phyloP scores from a whole-genome alignment of 31 red algal species.

The Odonthalia washingtoniensis region DNA sequence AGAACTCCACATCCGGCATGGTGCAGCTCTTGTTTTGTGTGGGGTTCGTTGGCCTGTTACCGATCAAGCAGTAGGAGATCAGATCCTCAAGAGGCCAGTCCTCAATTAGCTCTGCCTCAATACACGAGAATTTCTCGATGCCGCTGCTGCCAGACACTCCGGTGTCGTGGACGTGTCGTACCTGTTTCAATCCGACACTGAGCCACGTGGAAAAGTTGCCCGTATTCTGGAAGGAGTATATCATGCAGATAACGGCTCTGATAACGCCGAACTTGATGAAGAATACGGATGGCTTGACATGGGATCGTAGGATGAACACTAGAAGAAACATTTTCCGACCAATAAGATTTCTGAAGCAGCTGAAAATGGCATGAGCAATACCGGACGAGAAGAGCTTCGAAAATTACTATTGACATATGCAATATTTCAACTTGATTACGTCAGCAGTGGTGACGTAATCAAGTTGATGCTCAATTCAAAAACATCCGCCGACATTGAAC shows the following conservation, averaged over 20 bases:
- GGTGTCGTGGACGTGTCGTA: no score
- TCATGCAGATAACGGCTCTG: no score
- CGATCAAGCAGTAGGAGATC: conserved; percentile 29
- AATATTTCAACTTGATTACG: no score
- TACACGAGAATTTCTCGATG: conserved; percentile 5
- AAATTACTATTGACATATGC: not conserved
- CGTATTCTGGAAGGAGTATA: no score
- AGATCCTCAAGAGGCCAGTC: conserved; percentile 18
- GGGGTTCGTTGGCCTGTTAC: conserved; percentile 52
- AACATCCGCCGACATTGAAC: conserved; percentile 36
- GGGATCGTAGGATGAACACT: not conserved
- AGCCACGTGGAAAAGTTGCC: no score
- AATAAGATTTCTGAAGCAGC: conserved; percentile 27
- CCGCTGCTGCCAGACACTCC: no score
- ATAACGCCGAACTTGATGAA: conserved; percentile 34
- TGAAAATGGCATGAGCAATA: not conserved
- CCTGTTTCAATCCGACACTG: no score
- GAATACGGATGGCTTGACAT: conserved; percentile 50
- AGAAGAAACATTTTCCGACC: conserved; percentile 8
- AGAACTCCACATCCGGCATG: conserved; percentile 33
- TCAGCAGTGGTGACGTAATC: no score
- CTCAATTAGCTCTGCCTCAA: conserved; percentile 42
- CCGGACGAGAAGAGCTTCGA: not conserved
- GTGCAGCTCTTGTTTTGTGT: conserved; percentile 18
- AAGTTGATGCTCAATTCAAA: conserved; percentile 29